phyloP scores from a whole-genome alignment of 768 basidiomycete species.

The Russula sp. region DNA sequence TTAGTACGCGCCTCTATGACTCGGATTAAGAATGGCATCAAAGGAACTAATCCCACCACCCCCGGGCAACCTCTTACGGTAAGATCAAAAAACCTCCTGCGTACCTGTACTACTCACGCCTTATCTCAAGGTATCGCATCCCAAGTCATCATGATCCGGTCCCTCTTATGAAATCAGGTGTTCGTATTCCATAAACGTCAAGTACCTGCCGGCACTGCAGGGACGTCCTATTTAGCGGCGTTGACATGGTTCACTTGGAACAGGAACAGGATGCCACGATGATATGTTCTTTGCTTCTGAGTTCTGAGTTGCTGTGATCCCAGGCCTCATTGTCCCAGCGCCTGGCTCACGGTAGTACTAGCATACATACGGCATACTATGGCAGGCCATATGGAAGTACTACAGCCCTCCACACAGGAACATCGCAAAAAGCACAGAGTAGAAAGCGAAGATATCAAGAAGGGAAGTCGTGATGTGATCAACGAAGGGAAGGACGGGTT shows the following conservation, averaged over 20 bases:
- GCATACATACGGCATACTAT: not conserved
- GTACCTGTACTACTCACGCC: not conserved
- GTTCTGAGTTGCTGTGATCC: not conserved
- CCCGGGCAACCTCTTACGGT: too few species aligned
- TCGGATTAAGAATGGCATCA: not conserved
- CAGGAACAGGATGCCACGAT: not conserved
- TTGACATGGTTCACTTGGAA: slow-evolving; percentile 1
- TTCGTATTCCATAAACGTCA: not conserved
- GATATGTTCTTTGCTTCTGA: not conserved
- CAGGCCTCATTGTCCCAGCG: not conserved
- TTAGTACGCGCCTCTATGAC: too few species aligned
- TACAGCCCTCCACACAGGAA: not conserved
- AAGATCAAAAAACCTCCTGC: not conserved
- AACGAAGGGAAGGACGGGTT: slow-evolving; percentile 12
- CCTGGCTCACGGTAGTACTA: not conserved
- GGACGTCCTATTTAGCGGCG: slow-evolving; percentile 15
- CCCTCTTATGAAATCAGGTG: slow-evolving; percentile 1
- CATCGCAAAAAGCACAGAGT: not conserved
- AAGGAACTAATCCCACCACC: not conserved
- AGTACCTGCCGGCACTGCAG: not conserved
- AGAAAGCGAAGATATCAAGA: slow-evolving; percentile 3
- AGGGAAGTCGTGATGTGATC: slow-evolving; percentile 16
- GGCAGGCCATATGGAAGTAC: not conserved
- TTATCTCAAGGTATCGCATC: not conserved
- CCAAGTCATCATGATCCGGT: not conserved